Evolutionary conservation across 2,329 filamentous ascomycete genomes (phyloP), one percentile per base, ranked within the genome.

Genomic region (Cryphonectria japonica): DNA sequence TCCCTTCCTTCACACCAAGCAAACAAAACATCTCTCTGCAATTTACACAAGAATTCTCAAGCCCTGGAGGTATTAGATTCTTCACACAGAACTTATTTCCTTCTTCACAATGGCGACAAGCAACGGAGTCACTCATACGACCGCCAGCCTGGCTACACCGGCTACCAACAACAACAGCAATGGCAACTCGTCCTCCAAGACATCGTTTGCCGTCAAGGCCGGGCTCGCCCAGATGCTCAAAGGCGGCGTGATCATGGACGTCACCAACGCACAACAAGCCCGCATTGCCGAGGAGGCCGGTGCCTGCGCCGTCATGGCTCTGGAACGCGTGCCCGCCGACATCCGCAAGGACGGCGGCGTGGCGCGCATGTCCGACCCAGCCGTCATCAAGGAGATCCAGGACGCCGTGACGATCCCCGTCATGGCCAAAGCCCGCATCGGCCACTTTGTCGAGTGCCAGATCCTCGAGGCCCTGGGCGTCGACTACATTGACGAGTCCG

Each of bases 241-340:
- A 87, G 96, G 96, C 80, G 96, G 96, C 78, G 96, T 99, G 75
- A 99, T 99, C 83, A 99, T 99, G 96, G 96, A 99, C 83, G 96
- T 98, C 71, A 94, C 97, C 74, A 93, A 95, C 81, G 93, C 94
- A 37, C 92, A 93, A 79, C 95, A 97, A 86, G 95, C 96, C 74
- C 93, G 93, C 83, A 98, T 99, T 80, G 96, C 96, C 80, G 96
- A 99, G 83, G 95, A 98, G 82, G 95, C 96, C 73, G 96, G 96
- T 74, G 96, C 96, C 73, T 93, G 91, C 76, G 96, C 96, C 79
- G 96, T 99, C 85, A 99, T 99, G 96, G 96, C 96, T 54, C 91
- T 99, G 73, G 96, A 98, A 88, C 92, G 96, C 75, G 96, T 98
- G 66, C 96, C 96, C 67, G 95, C 96, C 77, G 96, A 99, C 82